These are phyloP conservation scores for Cyberlindnera galapagoensis DNA, from an alignment of 805 yeast species.

Conservation along the genomic window DNA sequence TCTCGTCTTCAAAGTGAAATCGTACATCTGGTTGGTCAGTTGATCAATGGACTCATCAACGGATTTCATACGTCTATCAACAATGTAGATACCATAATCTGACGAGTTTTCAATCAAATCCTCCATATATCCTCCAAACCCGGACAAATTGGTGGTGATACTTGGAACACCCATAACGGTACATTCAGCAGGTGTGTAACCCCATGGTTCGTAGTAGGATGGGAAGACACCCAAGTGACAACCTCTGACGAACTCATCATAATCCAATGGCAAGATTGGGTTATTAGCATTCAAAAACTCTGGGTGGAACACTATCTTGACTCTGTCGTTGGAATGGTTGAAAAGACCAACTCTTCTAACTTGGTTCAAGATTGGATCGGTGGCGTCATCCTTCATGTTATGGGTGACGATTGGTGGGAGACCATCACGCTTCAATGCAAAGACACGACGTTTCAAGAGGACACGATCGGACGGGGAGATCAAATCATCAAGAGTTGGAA, in stretches of 20 bases:
- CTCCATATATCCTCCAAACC: constrained; percentile 98
- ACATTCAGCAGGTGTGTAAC: constrained; percentile 98
- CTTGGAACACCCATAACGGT: constrained; percentile 99
- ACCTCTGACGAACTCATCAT: constrained; percentile 96
- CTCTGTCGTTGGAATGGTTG: constrained; percentile 85
- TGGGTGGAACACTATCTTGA: constrained; percentile 94
- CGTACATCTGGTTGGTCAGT: constrained; percentile 82
- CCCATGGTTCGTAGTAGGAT: constrained; percentile 98
- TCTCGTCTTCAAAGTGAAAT: constrained; percentile 80
- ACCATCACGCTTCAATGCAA: constrained; percentile 83
- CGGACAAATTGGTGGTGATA: constrained; percentile 90
- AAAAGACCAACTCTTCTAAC: constrained; percentile 87
- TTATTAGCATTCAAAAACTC: constrained; percentile 92
- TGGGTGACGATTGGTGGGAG: constrained; percentile 96
- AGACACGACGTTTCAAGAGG: constrained; percentile 81
- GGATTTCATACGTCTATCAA: constrained; percentile 86
- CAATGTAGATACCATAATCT: constrained; percentile 96
- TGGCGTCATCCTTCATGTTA: constrained; percentile 89
- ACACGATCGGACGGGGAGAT: constrained; percentile 85
- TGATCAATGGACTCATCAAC: constrained; percentile 93
- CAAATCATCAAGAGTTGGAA: constrained; percentile 75
- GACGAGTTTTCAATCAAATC: constrained; percentile 89
- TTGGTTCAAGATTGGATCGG: constrained; percentile 87
- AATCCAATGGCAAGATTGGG: constrained; percentile 88
- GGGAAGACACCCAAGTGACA: constrained; percentile 98